Evolutionary conservation across 1,284 basidiomycete species (phyloP), one percentile per base, ranked within the genome.

Genomic region (Ceratobasidium sp.): DNA sequence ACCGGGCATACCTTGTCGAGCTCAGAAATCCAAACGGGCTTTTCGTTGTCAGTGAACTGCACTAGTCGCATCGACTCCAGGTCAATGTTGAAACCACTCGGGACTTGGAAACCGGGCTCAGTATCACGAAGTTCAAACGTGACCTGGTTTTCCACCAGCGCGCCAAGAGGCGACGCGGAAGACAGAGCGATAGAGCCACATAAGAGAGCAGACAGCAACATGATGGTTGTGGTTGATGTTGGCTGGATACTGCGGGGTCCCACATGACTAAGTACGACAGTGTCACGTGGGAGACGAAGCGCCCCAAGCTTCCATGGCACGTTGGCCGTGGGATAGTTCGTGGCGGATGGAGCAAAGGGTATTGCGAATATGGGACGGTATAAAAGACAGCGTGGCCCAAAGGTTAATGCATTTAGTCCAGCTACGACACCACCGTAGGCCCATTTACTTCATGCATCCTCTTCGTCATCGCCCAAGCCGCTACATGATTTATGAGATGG

Each of bases 1-100:
- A 14, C 19, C 62, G 8, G 37, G 56, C 72, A 39, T 61, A 90
- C 92, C 89, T 94, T 96, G 78, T 95, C 89, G 41, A 91, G 83
- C 82, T 96, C 95, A 14, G 93, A 88, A 83, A 95, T 90, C 89
- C 89, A 91, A 79, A 82, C 80, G 24, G 92, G 91, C 13, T 84
- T 83, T 74, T 82, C 81, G 76, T 88, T 83, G 64, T 88, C 90
- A 74, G 90, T 87, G 79, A 94, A 85, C 81, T 94, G 88, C 63
- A 96, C 89, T 62, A 95, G 86, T 68, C 94, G 88, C 74, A 85
- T 84, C 74, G 88, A 91, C 76, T 86, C 84, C 72, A 96, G 84
- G 82, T 95, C 90, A 74, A 94, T 83, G 78, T 83, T 83, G 80
- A 87, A 85, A 31, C 85, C 87, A 54, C 75, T 62, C 37, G 74